Conservation (phyloP, 768 basidiomycete genomes). For the Auricularia auricula-judae region DNA sequence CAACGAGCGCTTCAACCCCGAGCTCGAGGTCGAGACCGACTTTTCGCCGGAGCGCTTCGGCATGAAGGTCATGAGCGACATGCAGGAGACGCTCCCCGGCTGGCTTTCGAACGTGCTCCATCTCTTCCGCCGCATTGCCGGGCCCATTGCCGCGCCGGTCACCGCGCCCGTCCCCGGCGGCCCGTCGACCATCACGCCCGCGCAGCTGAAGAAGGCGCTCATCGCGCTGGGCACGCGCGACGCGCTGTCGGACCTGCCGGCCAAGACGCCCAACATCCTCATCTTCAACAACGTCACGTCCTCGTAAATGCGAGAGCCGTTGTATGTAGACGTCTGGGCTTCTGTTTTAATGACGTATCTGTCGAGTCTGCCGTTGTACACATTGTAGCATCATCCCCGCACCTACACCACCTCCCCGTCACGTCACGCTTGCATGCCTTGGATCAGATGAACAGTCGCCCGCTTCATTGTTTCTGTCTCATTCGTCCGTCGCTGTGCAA, state of each 20-base stretch:
- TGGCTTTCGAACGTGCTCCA: constrained; percentile 46
- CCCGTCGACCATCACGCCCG: constrained; percentile 43
- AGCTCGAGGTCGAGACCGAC: constrained; percentile 25
- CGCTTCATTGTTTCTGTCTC: too few relatives aligned
- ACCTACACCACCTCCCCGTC: too few relatives aligned
- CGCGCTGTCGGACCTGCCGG: constrained; percentile 40
- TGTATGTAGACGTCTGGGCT: too few relatives aligned
- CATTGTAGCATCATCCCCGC: too few relatives aligned
- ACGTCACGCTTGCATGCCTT: too few relatives aligned
- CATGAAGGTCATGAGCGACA: constrained; percentile 1
- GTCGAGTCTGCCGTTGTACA: too few relatives aligned
- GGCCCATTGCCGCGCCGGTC: constrained; percentile 19
- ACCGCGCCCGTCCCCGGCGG: constrained; percentile 32
- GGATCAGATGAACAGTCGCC: too few relatives aligned
- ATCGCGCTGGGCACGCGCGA: constrained; percentile 44
- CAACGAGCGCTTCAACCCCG: constrained; percentile 47
- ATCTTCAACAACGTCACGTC: constrained; percentile 71
- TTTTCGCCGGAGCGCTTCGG: constrained; percentile 10
- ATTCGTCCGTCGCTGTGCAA: too few relatives aligned
- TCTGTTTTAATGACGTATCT: too few relatives aligned
- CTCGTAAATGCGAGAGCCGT: neutral
- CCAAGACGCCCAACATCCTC: constrained; percentile 55
- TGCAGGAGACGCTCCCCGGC: constrained; percentile 43
- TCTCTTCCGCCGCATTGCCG: constrained; percentile 5
- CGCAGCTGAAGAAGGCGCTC: constrained; percentile 68